Evolutionary conservation across 2,329 filamentous ascomycete genomes (phyloP), one percentile per base, ranked within the genome.

Genomic region (Penicillium sp.): DNA sequence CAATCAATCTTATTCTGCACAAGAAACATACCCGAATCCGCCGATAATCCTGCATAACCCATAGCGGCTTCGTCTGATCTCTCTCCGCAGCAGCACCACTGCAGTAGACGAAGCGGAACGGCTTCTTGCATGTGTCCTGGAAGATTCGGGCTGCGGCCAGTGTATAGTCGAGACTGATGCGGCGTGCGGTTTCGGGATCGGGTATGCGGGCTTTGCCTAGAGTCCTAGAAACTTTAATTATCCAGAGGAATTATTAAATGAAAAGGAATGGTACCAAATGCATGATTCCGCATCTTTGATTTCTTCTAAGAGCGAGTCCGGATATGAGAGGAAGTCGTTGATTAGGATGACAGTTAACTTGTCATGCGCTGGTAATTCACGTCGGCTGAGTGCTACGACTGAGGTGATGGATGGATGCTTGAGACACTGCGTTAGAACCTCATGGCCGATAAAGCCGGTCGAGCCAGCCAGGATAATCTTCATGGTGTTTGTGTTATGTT

Each of bases 291-390:
- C 67, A 31, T 61, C 66, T 45, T 62, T 56, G 4, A 73, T 54
- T 10, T 64, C 55, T 6, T 57, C 41, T 10, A 72, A 45, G 15
- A 73, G 52, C 8, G 68, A 58, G 1, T 65, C 59, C 1, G 75
- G 68, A 48, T 75, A 79, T 2, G 58, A 52, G 6, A 67, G 62
- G 55, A 80, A 80, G 53, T 80, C 73, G 7, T 71, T 60, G 46
- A 75, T 66, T 42, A 74, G 56, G 28, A 76, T 57, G 7, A 72
- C 66, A 16, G 72, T 67, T 7, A 73, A 56, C 52, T 79, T 78
- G 10, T 67, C 54, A 37, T 71, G 57, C 23, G 62, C 60, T 30
- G 66, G 56, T 10, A 73, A 51, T 12, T 68, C 63, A 15, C 67
- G 70, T 8, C 76, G 68, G 3, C 69, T 71, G 8, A 79, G 60